Percentiles rank a stretch among this genome's conserved stretches.
Conservation (phyloP, 139 green algal genomes). For the Chlamydomonas schloesseri region DNA sequence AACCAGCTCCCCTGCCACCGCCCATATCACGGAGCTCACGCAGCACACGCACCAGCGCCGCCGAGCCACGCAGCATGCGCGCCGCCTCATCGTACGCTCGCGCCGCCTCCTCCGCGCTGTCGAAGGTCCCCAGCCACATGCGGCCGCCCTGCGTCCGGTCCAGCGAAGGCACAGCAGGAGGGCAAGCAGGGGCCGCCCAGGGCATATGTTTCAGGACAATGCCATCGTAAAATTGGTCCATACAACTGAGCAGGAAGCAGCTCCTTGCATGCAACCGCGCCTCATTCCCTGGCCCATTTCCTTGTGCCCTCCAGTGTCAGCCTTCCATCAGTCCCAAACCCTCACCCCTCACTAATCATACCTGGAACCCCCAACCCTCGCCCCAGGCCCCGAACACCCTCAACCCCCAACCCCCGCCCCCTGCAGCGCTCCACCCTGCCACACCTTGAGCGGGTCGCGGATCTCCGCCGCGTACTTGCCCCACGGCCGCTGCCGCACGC, state of each 20-base stretch:
- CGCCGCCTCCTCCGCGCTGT: slow-evolving; percentile 87
- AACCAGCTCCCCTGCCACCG: no score
- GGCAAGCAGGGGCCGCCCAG: neutral
- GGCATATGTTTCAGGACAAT: no score
- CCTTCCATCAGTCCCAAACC: no score
- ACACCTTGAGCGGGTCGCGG: slow-evolving; percentile 66
- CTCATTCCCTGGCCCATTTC: no score
- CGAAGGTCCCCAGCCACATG: slow-evolving; percentile 91
- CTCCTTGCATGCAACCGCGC: no score
- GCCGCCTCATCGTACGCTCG: slow-evolving; percentile 88
- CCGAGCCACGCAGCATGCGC: slow-evolving; percentile 74
- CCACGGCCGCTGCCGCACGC: slow-evolving; percentile 69
- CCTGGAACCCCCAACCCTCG: no score
- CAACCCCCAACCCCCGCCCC: neutral
- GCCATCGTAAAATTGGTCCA: no score
- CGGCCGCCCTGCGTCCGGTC: slow-evolving; percentile 61
- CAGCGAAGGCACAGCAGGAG: neutral
- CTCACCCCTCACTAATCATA: no score
- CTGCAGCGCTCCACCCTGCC: neutral
- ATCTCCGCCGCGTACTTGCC: slow-evolving; percentile 74
- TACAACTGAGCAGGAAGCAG: no score
- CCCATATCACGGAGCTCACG: no score
- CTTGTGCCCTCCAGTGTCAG: no score
- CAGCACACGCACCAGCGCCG: slow-evolving; percentile 47
- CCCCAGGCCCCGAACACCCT: no score